Evolutionary conservation across 2,329 filamentous ascomycete species (phyloP), one percentile per base, ranked within the genome.

Genomic region (Fusarium anguioides): DNA sequence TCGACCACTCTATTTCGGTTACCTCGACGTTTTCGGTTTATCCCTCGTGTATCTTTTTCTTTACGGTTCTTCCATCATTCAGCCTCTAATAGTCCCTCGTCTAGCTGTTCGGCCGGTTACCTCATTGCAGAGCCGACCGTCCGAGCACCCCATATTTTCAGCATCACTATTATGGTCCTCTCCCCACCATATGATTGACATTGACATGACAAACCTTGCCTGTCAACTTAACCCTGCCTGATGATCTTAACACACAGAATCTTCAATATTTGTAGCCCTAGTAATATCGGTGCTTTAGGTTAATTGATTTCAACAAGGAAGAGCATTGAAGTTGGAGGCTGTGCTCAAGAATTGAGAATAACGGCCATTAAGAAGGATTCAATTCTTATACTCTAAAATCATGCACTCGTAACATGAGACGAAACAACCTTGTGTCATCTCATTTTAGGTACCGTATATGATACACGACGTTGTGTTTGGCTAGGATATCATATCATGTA

Each of bases 381-480:
- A 50, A 17, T 57, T 27, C 18, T 36, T 40, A 27, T 20, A 41
- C 21, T 42, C 35, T 14, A 11, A 33, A 41, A 41, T 41, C 50
- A 58, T 64, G 59, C 50, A 45, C n/a, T 36, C 50, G 27, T 56
- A 50, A 39, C 33, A 26, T 45, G 37, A 44, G 50, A 57, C 24
- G 48, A 62, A 57, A 62, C 57, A 7, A 17, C 31, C 15, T 39
- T 41, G 59, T 56, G 62, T 61, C 33, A 62, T 56, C 33, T 18
- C 29, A 27, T 21, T 41, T 57, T 46, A 18, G 46, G 33, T 35
- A 35, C 51, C 35, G 26, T 39, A 51, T 29, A n/a, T 31, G 35
- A 50, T 29, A 31, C n/a, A 45, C 17, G 8, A 14, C 11, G 21
- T 17, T 33, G 41, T 49, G 21, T 36, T 23, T 46, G 18, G 24